Evolutionary conservation across 352 stramenopile species (phyloP).

Genomic region (Pythium diclinum): DNA sequence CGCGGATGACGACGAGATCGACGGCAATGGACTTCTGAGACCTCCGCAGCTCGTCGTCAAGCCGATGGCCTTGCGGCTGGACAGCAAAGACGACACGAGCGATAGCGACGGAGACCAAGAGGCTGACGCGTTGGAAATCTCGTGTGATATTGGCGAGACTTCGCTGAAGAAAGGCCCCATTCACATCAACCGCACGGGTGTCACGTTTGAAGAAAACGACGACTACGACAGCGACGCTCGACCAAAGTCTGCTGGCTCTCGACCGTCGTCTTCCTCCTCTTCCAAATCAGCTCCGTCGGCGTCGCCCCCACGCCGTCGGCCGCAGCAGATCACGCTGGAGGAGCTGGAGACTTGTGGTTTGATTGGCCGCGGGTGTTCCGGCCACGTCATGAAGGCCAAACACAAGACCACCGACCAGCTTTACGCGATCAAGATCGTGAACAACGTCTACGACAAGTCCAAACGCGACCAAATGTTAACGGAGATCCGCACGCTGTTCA

Average conservation of each 20-base stretch:
- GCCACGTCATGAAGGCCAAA: conserved; percentile 54
- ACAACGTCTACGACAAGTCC: conserved; percentile 75
- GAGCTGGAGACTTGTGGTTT: conserved; percentile 49
- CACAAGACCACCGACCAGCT: conserved; percentile 37
- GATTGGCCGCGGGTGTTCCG: conserved; percentile 59
- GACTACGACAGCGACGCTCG: conserved; percentile 7
- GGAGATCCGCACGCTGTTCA: conserved; percentile 77
- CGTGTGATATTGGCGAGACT: conserved; percentile 74
- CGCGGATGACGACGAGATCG: conserved; percentile 8
- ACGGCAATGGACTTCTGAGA: conserved; percentile 7
- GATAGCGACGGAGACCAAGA: conserved; percentile 31
- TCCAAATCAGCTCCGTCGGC: background rate
- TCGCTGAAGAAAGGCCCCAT: conserved; percentile 62
- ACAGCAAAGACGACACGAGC: conserved; percentile 13
- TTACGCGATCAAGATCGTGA: conserved; percentile 69
- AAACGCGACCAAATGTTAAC: conserved; percentile 74
- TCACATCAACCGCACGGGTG: conserved; percentile 61
- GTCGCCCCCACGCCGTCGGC: conserved; percentile 19
- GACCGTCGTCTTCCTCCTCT: conserved; percentile 1
- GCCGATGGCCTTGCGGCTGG: conserved; percentile 1
- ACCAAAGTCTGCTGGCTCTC: conserved; percentile 12
- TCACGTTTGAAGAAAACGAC: conserved; percentile 43
- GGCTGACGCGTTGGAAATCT: conserved; percentile 52
- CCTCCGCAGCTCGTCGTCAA: conserved; percentile 19
- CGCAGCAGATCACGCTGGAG: conserved; percentile 41